Conservation (phyloP, 345 rosid genomes). For the Arabidopsis arenosa region DNA sequence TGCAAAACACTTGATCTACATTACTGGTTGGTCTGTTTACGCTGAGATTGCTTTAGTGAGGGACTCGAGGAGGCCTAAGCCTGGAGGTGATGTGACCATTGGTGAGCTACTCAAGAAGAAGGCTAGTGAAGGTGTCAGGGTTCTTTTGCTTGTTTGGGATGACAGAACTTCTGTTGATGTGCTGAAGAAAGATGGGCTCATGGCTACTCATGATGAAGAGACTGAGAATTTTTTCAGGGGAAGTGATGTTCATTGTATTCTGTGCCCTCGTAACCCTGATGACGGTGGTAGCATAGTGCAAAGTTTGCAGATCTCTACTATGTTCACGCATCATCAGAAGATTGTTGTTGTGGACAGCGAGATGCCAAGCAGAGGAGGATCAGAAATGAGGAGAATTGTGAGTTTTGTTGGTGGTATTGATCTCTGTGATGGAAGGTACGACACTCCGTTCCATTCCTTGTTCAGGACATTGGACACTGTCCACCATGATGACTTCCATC, state of each 20-base stretch:
- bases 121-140: slow-evolving; percentile 95
- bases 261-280: slow-evolving; percentile 97
- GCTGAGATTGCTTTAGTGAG: slow-evolving; percentile 82
- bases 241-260: slow-evolving; percentile 83
- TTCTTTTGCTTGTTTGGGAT: slow-evolving; percentile 94
- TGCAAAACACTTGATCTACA: slow-evolving; percentile 88
- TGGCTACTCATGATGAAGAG: slow-evolving; percentile 99
- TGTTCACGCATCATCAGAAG: slow-evolving; percentile 99
- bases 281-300: slow-evolving; percentile 98
- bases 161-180: slow-evolving; percentile 96
- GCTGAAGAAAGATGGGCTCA: slow-evolving; percentile 88
- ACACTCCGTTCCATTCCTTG: slow-evolving; percentile 89
- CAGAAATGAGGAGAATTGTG: slow-evolving; percentile 77
- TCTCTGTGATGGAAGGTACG: slow-evolving; percentile 98
- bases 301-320: slow-evolving; percentile 76
- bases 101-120: slow-evolving; percentile 95
- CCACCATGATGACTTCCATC: slow-evolving; percentile 99
- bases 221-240: slow-evolving; percentile 67
- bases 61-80: slow-evolving; percentile 95
- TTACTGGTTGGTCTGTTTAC: slow-evolving; percentile 99
- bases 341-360: slow-evolving; percentile 86
- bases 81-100: slow-evolving; percentile 80
- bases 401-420: slow-evolving; percentile 97
- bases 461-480: slow-evolving; percentile 96
- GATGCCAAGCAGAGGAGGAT: slow-evolving; percentile 66